These are phyloP conservation scores for Penicillium bialowiezense DNA, from an alignment of 495 filamentous ascomycete species.

Conservation along the genomic window DNA sequence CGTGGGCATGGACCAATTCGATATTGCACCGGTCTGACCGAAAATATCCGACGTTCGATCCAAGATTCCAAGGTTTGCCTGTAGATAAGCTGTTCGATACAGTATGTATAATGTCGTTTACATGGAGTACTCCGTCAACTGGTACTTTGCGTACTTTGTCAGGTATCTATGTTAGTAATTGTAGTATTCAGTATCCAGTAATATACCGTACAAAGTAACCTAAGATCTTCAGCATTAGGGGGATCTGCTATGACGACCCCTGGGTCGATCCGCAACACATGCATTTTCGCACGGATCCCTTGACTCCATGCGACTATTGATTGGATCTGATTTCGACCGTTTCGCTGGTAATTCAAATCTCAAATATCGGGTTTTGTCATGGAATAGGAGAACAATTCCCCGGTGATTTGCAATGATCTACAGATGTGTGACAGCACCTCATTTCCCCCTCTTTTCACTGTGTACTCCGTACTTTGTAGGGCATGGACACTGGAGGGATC, in stretches of 20 bases:
- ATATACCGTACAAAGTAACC: no score
- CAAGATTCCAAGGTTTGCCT: no score
- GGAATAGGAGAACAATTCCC: conserved; percentile 14
- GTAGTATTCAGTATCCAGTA: no score
- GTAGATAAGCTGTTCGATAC: no score
- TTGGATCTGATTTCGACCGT: conserved; percentile 31
- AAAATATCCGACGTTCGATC: conserved; percentile 7
- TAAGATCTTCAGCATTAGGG: background rate
- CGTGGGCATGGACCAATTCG: conserved; percentile 1
- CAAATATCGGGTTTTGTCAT: conserved; percentile 33
- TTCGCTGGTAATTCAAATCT: conserved; percentile 25
- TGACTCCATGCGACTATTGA: conserved; percentile 27
- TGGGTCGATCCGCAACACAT: conserved; percentile 24
- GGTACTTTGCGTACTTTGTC: no score
- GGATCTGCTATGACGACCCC: conserved; percentile 21
- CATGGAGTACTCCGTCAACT: background rate
- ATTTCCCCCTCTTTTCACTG: background rate
- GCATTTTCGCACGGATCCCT: conserved; percentile 23
- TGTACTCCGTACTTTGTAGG: background rate
- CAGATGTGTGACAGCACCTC: background rate
- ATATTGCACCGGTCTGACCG: conserved; percentile 11
- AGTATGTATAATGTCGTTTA: no score
- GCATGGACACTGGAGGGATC: background rate
- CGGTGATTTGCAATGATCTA: conserved; percentile 3
- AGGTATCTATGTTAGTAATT: no score